These are phyloP conservation scores for Cryphonectria parasitica DNA, from an alignment of 2,329 filamentous ascomycete species.

Conservation along the genomic window DNA sequence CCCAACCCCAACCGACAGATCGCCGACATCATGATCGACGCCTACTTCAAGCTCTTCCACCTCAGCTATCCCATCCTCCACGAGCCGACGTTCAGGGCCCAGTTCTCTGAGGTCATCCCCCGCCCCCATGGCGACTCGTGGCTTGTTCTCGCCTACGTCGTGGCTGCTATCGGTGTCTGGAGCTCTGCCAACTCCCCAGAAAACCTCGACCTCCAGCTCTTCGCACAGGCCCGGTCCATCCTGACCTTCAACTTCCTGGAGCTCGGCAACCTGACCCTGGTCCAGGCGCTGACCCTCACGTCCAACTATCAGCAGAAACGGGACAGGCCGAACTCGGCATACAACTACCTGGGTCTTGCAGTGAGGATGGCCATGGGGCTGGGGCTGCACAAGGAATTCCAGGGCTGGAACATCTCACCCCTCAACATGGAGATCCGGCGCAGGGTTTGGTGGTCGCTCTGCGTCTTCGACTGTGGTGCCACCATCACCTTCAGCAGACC, in stretches of 20 bases:
- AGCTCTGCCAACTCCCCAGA: conserved; percentile 27
- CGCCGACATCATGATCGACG: conserved; percentile 39
- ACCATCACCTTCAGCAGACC: conserved; percentile 41
- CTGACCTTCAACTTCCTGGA: conserved; percentile 30
- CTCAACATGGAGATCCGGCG: conserved; percentile 42
- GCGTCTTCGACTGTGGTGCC: conserved; percentile 49
- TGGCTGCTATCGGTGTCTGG: conserved; percentile 30
- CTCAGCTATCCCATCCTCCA: conserved; percentile 50
- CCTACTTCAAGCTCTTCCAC: conserved; percentile 50
- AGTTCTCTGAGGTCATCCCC: conserved; percentile 30
- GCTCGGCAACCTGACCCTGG: conserved; percentile 35
- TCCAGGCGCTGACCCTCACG: conserved; percentile 39
- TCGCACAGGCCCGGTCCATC: conserved; percentile 47
- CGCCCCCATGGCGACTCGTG: conserved; percentile 29
- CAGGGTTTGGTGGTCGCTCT: conserved; percentile 44
- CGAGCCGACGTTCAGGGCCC: conserved; percentile 45
- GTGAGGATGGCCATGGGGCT: conserved; percentile 53
- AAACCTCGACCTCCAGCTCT: conserved; percentile 53
- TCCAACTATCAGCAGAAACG: conserved; percentile 48
- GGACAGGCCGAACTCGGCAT: conserved; percentile 55
- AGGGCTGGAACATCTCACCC: conserved; percentile 38
- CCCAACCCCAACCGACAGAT: conserved; percentile 39
- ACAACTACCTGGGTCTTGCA: conserved; percentile 53
- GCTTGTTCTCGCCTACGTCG: conserved; percentile 30
- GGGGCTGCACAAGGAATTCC: conserved; percentile 51